Conservation (phyloP, 148 eudicot genomes). For the Camellia granthamiana region DNA sequence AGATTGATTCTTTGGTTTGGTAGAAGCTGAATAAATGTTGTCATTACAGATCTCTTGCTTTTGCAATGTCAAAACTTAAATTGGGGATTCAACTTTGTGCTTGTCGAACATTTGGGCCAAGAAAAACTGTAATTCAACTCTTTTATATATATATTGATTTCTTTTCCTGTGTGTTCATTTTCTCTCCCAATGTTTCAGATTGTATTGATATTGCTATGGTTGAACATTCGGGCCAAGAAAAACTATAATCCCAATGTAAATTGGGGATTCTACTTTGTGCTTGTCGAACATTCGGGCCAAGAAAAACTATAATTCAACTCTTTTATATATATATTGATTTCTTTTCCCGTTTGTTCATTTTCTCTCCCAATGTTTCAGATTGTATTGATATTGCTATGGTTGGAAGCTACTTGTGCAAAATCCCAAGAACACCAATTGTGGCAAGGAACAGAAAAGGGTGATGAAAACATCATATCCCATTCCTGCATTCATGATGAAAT, state of each 20-base stretch:
- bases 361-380: slow-evolving; percentile 43
- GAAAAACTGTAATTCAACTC: not conserved
- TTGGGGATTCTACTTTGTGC: not conserved
- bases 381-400: slow-evolving; percentile 45
- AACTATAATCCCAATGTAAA: no score
- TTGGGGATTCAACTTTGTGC: not conserved
- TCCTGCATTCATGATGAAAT: slow-evolving; percentile 98
- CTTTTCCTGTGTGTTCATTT: not conserved
- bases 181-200: slow-evolving; percentile 43
- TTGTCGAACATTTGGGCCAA: not conserved
- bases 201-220: slow-evolving; percentile 45
- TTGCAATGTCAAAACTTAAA: no score
- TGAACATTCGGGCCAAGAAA: not conserved
- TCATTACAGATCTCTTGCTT: not conserved
- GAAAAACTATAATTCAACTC: not conserved
- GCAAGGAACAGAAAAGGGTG: slow-evolving; percentile 36
- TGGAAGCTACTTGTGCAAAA: slow-evolving; percentile 39
- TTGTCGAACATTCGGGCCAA: not conserved
- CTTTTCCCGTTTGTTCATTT: not conserved
- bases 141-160: not conserved
- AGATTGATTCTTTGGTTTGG: not conserved
- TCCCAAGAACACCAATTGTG: slow-evolving; percentile 34
- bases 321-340: not conserved
- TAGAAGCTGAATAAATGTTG: not conserved
- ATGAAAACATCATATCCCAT: slow-evolving; percentile 52